Conservation (phyloP, 2,329 filamentous ascomycete genomes). For the Exophiala aquamarina region DNA sequence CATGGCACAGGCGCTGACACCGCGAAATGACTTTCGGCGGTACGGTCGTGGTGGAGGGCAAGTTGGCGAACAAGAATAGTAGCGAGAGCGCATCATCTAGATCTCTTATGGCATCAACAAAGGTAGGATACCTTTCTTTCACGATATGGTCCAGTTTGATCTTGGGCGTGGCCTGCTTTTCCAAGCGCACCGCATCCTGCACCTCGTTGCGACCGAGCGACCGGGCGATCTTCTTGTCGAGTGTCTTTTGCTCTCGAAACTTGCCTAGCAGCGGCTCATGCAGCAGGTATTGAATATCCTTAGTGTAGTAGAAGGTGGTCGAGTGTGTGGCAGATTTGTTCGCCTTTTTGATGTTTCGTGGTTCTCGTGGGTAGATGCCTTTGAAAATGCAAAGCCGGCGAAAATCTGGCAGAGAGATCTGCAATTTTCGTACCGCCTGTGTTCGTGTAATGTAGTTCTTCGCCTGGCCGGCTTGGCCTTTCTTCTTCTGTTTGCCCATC, state of each 20-base stretch:
- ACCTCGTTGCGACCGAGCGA: conserved; percentile 91
- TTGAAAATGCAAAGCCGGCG: conserved; percentile 99
- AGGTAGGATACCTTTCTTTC: conserved; percentile 96
- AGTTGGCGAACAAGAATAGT: conserved; percentile 95
- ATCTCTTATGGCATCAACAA: conserved; percentile 89
- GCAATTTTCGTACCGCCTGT: conserved; percentile 94
- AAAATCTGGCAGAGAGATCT: conserved; percentile 96
- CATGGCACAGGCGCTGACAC: conserved; percentile 87
- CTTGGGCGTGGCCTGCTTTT: conserved; percentile 85
- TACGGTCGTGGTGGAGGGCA: conserved; percentile 84
- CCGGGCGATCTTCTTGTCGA: conserved; percentile 95
- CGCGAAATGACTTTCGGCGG: conserved; percentile 93
- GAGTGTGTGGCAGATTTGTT: conserved; percentile 85
- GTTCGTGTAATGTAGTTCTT: conserved; percentile 99
- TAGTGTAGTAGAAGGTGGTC: conserved; percentile 89
- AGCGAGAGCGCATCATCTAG: conserved; percentile 96
- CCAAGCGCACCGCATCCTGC: conserved; percentile 80
- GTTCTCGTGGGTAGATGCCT: conserved; percentile 97
- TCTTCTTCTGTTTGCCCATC: conserved; percentile 85
- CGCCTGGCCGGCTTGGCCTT: conserved; percentile 84
- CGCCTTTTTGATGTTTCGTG: conserved; percentile 94
- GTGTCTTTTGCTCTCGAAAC: conserved; percentile 94
- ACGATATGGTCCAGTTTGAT: conserved; percentile 96
- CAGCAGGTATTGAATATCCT: conserved; percentile 97
- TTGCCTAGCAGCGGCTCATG: conserved; percentile 93